phyloP scores from a whole-genome alignment of 1,284 basidiomycete genomes.

The Dichomitus squalens region DNA sequence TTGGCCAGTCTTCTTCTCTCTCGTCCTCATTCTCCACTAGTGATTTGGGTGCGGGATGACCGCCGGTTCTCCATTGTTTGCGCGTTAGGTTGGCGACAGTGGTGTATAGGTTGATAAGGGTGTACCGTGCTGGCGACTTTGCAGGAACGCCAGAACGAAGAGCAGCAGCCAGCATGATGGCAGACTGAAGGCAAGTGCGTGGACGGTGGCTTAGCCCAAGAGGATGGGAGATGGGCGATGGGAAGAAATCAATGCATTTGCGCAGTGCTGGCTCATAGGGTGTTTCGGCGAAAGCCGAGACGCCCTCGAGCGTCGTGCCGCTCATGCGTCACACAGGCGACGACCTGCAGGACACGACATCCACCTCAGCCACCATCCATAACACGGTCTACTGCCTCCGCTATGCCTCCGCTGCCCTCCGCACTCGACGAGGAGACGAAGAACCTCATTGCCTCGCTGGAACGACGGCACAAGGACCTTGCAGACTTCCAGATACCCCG shows the following conservation, averaged over 20 bases:
- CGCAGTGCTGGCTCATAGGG: background rate
- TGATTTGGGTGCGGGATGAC: slow-evolving; percentile 50
- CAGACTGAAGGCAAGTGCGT: too few species aligned
- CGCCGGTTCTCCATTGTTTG: slow-evolving; percentile 49
- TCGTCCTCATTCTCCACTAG: slow-evolving; percentile 58
- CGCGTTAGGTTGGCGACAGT: slow-evolving; percentile 30
- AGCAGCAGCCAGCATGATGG: slow-evolving; percentile 21
- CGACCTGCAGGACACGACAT: background rate
- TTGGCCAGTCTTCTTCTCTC: slow-evolving; percentile 18
- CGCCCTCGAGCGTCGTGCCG: background rate
- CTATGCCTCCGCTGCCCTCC: slow-evolving; percentile 65
- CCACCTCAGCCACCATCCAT: background rate
- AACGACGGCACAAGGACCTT: slow-evolving; percentile 66
- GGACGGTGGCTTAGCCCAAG: too few species aligned
- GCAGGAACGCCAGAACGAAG: slow-evolving; percentile 12
- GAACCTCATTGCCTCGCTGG: slow-evolving; percentile 51
- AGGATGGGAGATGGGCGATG: background rate
- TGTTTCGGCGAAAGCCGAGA: slow-evolving; percentile 7
- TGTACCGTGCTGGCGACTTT: slow-evolving; percentile 11
- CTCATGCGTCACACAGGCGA: background rate
- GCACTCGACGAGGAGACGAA: slow-evolving; percentile 52
- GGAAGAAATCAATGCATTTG: background rate
- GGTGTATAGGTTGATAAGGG: slow-evolving; percentile 30
- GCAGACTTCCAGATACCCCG: slow-evolving; percentile 74
- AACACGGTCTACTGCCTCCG: background rate